These are phyloP conservation scores for Tulasnella sp. DNA, from an alignment of 768 basidiomycete species.

Conservation along the genomic window DNA sequence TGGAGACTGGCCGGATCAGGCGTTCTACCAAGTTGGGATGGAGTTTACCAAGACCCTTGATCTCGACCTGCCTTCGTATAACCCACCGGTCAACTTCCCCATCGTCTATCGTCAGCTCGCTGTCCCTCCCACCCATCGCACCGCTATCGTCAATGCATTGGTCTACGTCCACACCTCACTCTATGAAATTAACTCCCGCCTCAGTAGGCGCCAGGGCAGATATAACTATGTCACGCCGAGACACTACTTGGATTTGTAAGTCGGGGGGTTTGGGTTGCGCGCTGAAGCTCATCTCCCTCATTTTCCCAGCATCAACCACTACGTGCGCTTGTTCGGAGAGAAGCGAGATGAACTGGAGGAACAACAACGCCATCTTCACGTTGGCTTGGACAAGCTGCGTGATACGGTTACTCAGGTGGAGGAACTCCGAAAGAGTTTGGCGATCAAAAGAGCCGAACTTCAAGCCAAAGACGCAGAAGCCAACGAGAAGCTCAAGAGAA, in stretches of 20 bases:
- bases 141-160: slow-evolving; percentile 87
- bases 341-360: slow-evolving; percentile 98
- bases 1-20: slow-evolving; percentile 98
- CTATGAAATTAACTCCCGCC: slow-evolving; percentile 80
- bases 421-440: slow-evolving; percentile 89
- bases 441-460: slow-evolving; percentile 87
- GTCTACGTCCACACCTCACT: slow-evolving; percentile 89
- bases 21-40: slow-evolving; percentile 95
- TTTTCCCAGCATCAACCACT: slow-evolving; percentile 82
- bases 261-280: slow-evolving; percentile 31
- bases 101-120: slow-evolving; percentile 78
- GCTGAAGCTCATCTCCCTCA: slow-evolving; percentile 28
- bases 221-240: slow-evolving; percentile 96
- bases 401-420: slow-evolving; percentile 97
- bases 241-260: slow-evolving; percentile 98
- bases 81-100: slow-evolving; percentile 78
- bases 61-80: slow-evolving; percentile 80
- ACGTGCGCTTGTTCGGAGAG: slow-evolving; percentile 89
- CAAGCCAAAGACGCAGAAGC: slow-evolving; percentile 93
- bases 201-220: slow-evolving; percentile 89
- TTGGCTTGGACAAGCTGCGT: slow-evolving; percentile 92
- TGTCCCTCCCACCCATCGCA: slow-evolving; percentile 85
- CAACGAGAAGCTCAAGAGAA: slow-evolving; percentile 93
- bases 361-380: slow-evolving; percentile 96
- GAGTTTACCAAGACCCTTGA: slow-evolving; percentile 95